Evolutionary conservation across 2,329 filamentous ascomycete genomes (phyloP), one percentile per base, ranked within the genome.

Genomic region (Aspergillus eucalypticola): DNA sequence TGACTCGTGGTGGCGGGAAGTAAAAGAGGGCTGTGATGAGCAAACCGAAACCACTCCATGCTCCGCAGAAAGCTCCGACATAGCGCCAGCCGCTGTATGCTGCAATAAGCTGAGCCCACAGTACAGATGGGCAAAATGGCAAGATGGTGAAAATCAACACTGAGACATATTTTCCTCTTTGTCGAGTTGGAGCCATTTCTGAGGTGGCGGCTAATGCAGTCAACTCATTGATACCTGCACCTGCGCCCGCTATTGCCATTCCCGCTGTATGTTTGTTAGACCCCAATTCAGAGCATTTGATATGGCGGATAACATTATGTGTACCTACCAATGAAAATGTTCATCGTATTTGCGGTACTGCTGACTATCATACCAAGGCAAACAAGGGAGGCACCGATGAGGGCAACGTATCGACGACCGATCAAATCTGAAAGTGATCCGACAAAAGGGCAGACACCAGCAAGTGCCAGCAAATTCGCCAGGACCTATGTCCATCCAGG

Each of bases 191-290:
- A 0, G 86, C 88, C 61, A 90, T 80, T 70, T 91, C 88, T 2
- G 86, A 86, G 1, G 87, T 88, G 35, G 83, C 88, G 27, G 88
- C 87, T 8, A 91, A 78, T 4, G 88, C 87, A 5, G 86, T 90
- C 35, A 90, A 77, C 71, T 90, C 88, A 65, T 87, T 87, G 61
- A 90, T 82, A 13, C 88, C 88, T 10, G 87, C 87, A 35, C 88
- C 88, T 5, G 85, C 77, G 1, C 88, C 88, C 8, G 87, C 82
- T 63, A 90, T 79, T 2, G 82, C 81, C 81, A 83, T 84, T 44
- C 82, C 81, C 52, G 71, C 83, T 84, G 52, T 10, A 46, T 32
- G 11, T 8, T 23, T 7, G 19, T 64, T 42, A 60, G 54, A 38
- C 48, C 15, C 58, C 13, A 17, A 8, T 21, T 11, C 27, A 29